phyloP scores from a whole-genome alignment of 768 basidiomycete species.

The Rhizopogon vinicolor region DNA sequence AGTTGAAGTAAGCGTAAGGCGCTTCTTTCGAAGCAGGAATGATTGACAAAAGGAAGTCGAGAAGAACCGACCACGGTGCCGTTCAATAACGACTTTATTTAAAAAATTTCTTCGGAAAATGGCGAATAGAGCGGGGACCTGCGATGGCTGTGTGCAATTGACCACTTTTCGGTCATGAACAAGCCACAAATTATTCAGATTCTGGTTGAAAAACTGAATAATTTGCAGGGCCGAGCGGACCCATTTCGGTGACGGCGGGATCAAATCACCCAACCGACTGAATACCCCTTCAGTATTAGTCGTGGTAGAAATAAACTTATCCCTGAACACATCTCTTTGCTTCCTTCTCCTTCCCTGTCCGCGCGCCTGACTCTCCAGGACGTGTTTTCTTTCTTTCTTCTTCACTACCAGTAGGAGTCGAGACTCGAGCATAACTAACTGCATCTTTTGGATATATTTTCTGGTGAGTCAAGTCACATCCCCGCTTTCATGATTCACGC shows the following conservation, averaged over 20 bases:
- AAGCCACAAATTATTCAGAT: conserved; percentile 9
- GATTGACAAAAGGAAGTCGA: conserved; percentile 4
- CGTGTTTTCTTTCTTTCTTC: conserved; percentile 17
- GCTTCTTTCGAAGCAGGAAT: conserved; percentile 8
- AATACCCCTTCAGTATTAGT: conserved; percentile 30
- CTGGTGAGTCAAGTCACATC: conserved; percentile 19
- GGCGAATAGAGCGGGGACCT: conserved; percentile 32
- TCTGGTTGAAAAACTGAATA: conserved; percentile 17
- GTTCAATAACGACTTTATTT: conserved; percentile 11
- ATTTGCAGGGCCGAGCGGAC: conserved; percentile 17
- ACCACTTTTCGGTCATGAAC: conserved; percentile 14
- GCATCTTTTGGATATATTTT: conserved; percentile 22
- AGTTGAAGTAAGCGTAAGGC: neutral
- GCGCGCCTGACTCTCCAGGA: conserved; percentile 16
- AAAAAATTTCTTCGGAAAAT: conserved; percentile 33
- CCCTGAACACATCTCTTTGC: conserved; percentile 20
- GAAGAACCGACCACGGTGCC: conserved; percentile 11
- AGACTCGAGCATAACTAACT: neutral
- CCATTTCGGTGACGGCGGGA: conserved; percentile 28
- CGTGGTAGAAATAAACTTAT: conserved; percentile 24
- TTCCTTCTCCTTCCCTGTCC: conserved; percentile 24
- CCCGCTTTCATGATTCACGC: conserved; percentile 19
- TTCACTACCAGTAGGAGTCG: conserved; percentile 11
- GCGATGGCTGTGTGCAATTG: conserved; percentile 33
- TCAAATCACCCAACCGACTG: conserved; percentile 30